phyloP scores from a whole-genome alignment of 2,329 filamentous ascomycete species.

The Penicillium polonicum region DNA sequence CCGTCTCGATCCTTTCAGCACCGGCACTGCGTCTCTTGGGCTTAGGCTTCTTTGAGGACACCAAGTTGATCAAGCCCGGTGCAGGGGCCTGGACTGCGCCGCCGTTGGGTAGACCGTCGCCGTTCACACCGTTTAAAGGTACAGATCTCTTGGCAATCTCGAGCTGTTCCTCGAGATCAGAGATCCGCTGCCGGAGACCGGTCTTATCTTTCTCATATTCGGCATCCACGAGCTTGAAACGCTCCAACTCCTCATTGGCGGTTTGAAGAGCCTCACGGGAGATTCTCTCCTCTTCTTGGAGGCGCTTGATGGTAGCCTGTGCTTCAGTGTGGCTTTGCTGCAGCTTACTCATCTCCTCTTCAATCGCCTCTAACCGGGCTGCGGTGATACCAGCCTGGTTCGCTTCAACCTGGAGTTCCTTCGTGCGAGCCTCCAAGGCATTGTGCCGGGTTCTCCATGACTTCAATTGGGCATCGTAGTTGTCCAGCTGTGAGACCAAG shows the following conservation, averaged over 20 bases:
- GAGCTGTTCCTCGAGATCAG: conserved; percentile 87
- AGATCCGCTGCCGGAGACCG: conserved; percentile 80
- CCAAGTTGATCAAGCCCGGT: conserved; percentile 89
- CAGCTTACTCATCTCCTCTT: conserved; percentile 91
- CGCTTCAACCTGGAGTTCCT: conserved; percentile 92
- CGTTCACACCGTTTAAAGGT: conserved; percentile 63
- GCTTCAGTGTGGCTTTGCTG: conserved; percentile 89
- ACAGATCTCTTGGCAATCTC: conserved; percentile 78
- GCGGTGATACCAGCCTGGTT: conserved; percentile 97
- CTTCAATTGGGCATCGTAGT: conserved; percentile 93
- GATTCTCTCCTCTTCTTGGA: conserved; percentile 90
- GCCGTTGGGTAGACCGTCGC: conserved; percentile 64
- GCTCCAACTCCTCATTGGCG: conserved; percentile 78
- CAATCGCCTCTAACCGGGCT: conserved; percentile 84
- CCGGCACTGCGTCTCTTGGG: conserved; percentile 76
- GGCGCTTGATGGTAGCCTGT: conserved; percentile 81
- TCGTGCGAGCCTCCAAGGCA: conserved; percentile 80
- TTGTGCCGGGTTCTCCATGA: conserved; percentile 94
- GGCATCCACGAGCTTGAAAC: conserved; percentile 70
- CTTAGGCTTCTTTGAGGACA: conserved; percentile 96
- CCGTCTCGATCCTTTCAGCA: conserved; percentile 77
- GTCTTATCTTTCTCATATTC: conserved; percentile 82
- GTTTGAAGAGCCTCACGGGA: conserved; percentile 78
- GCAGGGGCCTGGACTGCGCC: conserved; percentile 54
- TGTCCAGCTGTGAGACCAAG: conserved; percentile 83